These are phyloP conservation scores for Aplosporella prunicola DNA, from an alignment of 2,329 filamentous ascomycete genomes.

Conservation along the genomic window DNA sequence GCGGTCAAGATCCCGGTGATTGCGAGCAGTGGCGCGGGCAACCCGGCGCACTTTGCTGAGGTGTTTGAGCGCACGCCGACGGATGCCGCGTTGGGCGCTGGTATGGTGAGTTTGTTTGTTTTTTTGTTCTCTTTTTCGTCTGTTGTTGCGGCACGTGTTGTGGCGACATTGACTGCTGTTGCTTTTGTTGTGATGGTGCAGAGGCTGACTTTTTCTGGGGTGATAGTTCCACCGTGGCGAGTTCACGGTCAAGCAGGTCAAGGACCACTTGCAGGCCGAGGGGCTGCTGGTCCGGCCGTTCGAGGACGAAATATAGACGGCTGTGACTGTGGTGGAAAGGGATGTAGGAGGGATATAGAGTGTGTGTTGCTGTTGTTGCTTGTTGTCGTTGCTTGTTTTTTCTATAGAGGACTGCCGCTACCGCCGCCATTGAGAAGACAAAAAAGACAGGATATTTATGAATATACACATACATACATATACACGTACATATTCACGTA, in stretches of 20 bases:
- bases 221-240: constrained; percentile 81
- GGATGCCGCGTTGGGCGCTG: constrained; percentile 87
- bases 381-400: too few species aligned
- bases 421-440: too few species aligned
- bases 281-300: constrained; percentile 72
- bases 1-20: constrained; percentile 88
- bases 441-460: too few species aligned
- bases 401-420: too few species aligned
- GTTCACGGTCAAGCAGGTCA: constrained; percentile 90
- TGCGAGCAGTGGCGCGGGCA: constrained; percentile 84
- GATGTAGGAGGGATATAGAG: too few species aligned
- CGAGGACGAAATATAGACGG: constrained; percentile 44
- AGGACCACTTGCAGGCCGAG: constrained; percentile 63
- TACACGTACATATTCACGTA: too few species aligned
- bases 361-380: too few species aligned
- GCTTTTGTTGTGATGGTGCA: not conserved
- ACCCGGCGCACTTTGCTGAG: constrained; percentile 78
- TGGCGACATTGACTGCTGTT: not conserved
- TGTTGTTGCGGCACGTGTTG: not conserved
- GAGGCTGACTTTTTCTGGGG: constrained; percentile 14
- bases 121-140: not conserved
- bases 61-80: constrained; percentile 80
- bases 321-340: too few species aligned
- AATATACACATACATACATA: too few species aligned
- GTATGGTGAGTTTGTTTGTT: constrained; percentile 54